Conservation (phyloP, 306 rosid species). For the Castanea crenata region DNA sequence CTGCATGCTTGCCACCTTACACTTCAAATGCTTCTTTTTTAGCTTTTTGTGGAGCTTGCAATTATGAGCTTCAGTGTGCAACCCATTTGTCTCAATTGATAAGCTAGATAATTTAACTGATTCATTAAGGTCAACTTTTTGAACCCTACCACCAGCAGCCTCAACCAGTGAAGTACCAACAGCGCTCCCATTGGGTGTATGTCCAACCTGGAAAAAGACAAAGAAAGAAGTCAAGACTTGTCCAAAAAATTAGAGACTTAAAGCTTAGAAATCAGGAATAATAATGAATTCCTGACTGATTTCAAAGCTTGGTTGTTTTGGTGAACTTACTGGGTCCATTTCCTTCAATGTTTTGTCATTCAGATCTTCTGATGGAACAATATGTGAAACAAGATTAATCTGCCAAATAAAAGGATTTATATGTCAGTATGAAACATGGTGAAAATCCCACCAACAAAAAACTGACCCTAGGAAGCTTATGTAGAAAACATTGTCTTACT, state of each 20-base stretch:
- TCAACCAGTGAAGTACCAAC: slow-evolving; percentile 25
- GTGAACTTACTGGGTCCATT: slow-evolving; percentile 17
- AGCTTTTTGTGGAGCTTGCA: slow-evolving; percentile 37
- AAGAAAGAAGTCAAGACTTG: slow-evolving; percentile 1
- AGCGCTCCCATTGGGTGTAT: slow-evolving; percentile 17
- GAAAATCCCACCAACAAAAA: slow-evolving; percentile 9
- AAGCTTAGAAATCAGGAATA: background rate
- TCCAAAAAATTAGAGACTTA: background rate
- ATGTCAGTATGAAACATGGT: slow-evolving; percentile 22
- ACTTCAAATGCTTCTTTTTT: slow-evolving; percentile 54
- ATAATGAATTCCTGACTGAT: slow-evolving; percentile 32
- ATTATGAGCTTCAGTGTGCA: slow-evolving; percentile 22
- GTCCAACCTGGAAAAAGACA: slow-evolving; percentile 42
- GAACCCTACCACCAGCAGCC: slow-evolving; percentile 28
- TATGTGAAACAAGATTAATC: slow-evolving; percentile 20
- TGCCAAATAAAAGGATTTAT: slow-evolving; percentile 15
- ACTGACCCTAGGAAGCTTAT: background rate
- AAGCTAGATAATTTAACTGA: slow-evolving; percentile 27
- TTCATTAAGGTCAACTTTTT: slow-evolving; percentile 21
- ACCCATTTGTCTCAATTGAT: slow-evolving; percentile 15
- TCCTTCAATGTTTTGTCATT: slow-evolving; percentile 21
- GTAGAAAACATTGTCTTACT: slow-evolving; percentile 37
- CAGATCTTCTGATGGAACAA: slow-evolving; percentile 18
- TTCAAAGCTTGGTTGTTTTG: slow-evolving; percentile 24
- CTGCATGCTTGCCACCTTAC: slow-evolving; percentile 37